Base-by-base conservation (phyloP, 176 grass and related monocot genomes). In the Oryza punctata region DNA sequence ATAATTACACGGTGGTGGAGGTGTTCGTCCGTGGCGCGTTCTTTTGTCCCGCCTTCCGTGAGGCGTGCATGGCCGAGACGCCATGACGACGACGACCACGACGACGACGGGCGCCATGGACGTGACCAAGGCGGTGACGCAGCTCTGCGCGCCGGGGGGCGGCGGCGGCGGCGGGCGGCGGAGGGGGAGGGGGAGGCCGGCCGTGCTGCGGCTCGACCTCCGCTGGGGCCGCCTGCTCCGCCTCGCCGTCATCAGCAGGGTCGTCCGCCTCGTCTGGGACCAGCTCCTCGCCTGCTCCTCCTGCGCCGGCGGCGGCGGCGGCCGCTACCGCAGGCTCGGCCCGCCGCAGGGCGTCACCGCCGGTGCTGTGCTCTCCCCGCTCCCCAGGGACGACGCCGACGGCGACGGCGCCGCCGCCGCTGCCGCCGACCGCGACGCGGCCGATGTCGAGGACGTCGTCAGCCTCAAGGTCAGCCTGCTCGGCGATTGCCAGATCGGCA, bases 401-500 rank as follows among this genome's bases (percentile, higher is more conserved):
- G 30, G 3, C 76, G n/a, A n/a, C n/a, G n/a, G n/a, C n/a, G 25
- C 28, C 26, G 45, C 27, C 5, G 63, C 43, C 61, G 26, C 44
- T 33, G 52, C 10, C 44, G 70, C 9, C 65, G 26, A 12, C 25
- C 24, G 29, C 18, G 78, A 40, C n/a, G 70, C 61, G 60, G 81
- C 19, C 1, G 82, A 81, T 14, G 61, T 2, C 13, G 87, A 89
- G 14, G 85, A 99, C 77, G 72, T 99, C 74, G 73, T 99, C 30
- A 85, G 81, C 16, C 88, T 99, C 72, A 99, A 99, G 88, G 90
- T 99, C 87, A 94, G 91, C 85, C 67, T 99, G 72, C 97, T 99
- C 69, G 97, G 97, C 18, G 97, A 99, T 50, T 94, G 91, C 81
- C 93, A 78, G 47, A 93, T 90, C 63, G 97, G 97, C 57, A 99